phyloP scores from a whole-genome alignment of 805 yeast species.

The Komagataella ulmi region DNA sequence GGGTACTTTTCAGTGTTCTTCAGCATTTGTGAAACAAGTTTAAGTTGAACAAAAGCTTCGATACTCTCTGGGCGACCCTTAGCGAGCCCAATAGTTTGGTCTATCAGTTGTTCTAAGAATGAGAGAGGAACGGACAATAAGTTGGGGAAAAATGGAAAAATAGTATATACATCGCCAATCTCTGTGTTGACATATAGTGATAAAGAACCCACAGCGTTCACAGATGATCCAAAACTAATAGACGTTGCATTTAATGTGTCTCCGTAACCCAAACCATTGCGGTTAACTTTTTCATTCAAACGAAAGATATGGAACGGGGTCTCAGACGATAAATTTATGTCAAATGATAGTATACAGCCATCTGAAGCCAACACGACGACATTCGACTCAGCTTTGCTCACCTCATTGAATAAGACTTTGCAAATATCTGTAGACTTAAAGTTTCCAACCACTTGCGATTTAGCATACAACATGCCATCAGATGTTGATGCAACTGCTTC shows the following conservation, averaged over 20 bases:
- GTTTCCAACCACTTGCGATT: background rate
- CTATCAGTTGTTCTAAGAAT: constrained; percentile 18
- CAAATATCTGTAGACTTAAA: constrained; percentile 8
- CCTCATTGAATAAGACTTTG: constrained; percentile 23
- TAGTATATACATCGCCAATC: constrained; percentile 45
- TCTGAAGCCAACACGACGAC: constrained; percentile 22
- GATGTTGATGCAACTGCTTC: constrained; percentile 1
- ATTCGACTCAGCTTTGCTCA: constrained; percentile 21
- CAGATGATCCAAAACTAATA: constrained; percentile 28
- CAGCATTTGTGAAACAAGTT: constrained; percentile 11
- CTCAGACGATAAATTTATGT: constrained; percentile 13
- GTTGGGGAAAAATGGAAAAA: constrained; percentile 54
- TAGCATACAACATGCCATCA: background rate
- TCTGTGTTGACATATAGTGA: constrained; percentile 37
- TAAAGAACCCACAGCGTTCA: constrained; percentile 26
- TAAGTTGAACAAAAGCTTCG: constrained; percentile 5
- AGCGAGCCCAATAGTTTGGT: constrained; percentile 14
- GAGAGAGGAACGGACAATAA: constrained; percentile 21
- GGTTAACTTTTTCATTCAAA: background rate
- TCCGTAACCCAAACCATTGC: background rate
- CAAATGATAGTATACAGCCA: constrained; percentile 16
- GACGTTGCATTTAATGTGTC: constrained; percentile 21
- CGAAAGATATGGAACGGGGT: constrained; percentile 8
- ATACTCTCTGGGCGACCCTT: background rate
- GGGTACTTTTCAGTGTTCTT: constrained; percentile 5